These are phyloP conservation scores for Coemansia aciculifera DNA, from an alignment of 192 early-diverging fungal genomes.

Conservation along the genomic window DNA sequence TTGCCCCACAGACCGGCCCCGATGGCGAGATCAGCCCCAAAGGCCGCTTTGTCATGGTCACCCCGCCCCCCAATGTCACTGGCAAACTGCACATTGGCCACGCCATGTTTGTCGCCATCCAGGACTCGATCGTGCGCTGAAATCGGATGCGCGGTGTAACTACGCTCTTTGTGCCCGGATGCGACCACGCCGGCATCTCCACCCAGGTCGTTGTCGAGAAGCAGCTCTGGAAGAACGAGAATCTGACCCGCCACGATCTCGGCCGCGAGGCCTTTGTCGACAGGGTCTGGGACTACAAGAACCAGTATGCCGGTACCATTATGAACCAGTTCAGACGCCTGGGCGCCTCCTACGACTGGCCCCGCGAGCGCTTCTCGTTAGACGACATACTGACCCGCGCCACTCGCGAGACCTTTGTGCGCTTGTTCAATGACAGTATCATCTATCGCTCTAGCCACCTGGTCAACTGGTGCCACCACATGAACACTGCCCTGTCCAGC, in stretches of 20 bases:
- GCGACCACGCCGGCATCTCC: conserved; percentile 97
- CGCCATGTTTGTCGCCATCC: conserved; percentile 89
- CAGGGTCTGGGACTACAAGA: conserved; percentile 96
- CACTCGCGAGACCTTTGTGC: conserved; percentile 91
- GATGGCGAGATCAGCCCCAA: conserved; percentile 68
- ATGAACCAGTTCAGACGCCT: conserved; percentile 86
- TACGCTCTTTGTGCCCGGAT: conserved; percentile 90
- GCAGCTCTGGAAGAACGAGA: conserved; percentile 81
- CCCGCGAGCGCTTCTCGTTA: conserved; percentile 88
- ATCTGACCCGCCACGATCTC: conserved; percentile 84
- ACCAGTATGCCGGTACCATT: conserved; percentile 79
- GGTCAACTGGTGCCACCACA: conserved; percentile 96
- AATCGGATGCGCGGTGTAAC: conserved; percentile 98
- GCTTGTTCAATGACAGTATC: conserved; percentile 89
- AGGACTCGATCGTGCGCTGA: conserved; percentile 93
- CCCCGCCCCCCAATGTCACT: conserved; percentile 99
- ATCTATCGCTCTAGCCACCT: conserved; percentile 96
- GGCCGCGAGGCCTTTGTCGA: conserved; percentile 89
- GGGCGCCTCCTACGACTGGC: conserved; percentile 94
- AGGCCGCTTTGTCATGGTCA: conserved; percentile 88
- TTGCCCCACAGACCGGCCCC: conserved; percentile 67
- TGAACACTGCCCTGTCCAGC: conserved; percentile 96
- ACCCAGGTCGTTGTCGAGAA: conserved; percentile 98
- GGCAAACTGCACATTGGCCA: conserved; percentile 96
- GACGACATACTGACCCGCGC: conserved; percentile 81